A percentile compares a stretch with the other conserved stretches of the same genome.
These are phyloP conservation scores for Tricholoma hemisulphureum DNA, from an alignment of 768 basidiomycete genomes.

Conservation along the genomic window DNA sequence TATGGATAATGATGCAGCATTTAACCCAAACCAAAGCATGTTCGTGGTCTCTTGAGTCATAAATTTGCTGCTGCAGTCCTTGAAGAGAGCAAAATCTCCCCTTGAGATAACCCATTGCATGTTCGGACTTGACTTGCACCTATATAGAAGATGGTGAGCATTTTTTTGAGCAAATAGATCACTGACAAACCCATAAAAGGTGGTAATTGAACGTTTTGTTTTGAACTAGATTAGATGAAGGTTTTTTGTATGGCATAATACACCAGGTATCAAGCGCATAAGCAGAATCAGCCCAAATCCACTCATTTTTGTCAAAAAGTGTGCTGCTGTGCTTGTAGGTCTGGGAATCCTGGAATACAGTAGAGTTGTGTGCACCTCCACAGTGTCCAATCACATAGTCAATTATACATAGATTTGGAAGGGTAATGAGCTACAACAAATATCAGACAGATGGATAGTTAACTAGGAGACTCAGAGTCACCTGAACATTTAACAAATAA, in stretches of 20 bases:
- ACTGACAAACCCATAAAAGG: no score
- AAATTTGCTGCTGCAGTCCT: conserved; percentile 28
- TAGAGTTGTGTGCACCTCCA: conserved; percentile 37
- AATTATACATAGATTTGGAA: conserved; percentile 33
- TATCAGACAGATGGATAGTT: no score
- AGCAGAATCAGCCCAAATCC: not conserved
- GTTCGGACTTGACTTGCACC: conserved; percentile 38
- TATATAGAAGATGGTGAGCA: conserved; percentile 35
- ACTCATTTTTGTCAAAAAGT: not conserved
- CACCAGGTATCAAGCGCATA: conserved; percentile 15
- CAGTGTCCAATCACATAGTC: conserved; percentile 33
- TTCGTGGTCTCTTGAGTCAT: conserved; percentile 19
- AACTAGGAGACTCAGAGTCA: conserved; percentile 3
- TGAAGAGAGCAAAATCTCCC: conserved; percentile 37
- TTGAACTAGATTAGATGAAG: no score
- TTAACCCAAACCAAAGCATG: conserved; percentile 31
- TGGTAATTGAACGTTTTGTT: no score
- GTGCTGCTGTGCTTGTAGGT: no score
- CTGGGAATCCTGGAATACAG: no score
- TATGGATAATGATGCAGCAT: conserved; percentile 26
- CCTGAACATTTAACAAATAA: conserved; percentile 24
- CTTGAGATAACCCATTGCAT: conserved; percentile 40
- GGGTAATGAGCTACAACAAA: conserved; percentile 20
- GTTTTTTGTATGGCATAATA: conserved; percentile 28
- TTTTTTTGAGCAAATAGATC: no score